Evolutionary conservation across 768 basidiomycete species (phyloP).

Genomic region (Suillus discolor): DNA sequence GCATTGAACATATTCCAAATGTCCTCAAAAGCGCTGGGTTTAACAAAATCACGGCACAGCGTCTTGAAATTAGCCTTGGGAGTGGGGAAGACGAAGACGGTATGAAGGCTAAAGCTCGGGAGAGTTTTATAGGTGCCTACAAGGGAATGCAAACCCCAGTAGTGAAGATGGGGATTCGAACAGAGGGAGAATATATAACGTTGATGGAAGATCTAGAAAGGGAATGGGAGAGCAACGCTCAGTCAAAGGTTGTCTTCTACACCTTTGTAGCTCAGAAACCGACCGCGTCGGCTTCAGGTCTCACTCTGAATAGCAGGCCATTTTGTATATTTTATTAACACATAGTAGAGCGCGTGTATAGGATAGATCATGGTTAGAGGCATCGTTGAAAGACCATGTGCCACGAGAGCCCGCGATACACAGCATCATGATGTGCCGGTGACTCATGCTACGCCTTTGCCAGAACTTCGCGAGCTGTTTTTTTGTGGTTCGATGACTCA

Average conservation of each 20-base stretch:
- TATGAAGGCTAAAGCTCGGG: not conserved
- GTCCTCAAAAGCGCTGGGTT: not conserved
- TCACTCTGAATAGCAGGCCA: not conserved
- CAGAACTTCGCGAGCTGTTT: not conserved
- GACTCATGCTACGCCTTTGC: not conserved
- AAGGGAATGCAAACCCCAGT: not conserved
- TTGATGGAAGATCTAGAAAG: constrained; percentile 1
- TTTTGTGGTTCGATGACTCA: not conserved
- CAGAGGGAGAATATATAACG: not conserved
- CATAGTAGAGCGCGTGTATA: not conserved
- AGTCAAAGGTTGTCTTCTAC: not conserved
- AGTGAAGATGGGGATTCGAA: constrained; percentile 4
- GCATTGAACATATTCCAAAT: constrained; percentile 2
- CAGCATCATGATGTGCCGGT: too few relatives aligned
- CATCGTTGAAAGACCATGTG: not conserved
- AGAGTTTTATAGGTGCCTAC: not conserved
- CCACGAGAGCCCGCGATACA: not conserved
- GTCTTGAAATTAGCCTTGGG: not conserved
- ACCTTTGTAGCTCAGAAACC: not conserved
- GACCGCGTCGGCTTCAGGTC: not conserved
- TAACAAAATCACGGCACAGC: not conserved
- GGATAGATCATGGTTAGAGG: not conserved
- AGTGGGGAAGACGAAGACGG: not conserved
- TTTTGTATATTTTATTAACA: not conserved
- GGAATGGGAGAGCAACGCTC: not conserved